phyloP scores from a whole-genome alignment of 371 early-diverging fungal species.

The Rhizopus sp. region DNA sequence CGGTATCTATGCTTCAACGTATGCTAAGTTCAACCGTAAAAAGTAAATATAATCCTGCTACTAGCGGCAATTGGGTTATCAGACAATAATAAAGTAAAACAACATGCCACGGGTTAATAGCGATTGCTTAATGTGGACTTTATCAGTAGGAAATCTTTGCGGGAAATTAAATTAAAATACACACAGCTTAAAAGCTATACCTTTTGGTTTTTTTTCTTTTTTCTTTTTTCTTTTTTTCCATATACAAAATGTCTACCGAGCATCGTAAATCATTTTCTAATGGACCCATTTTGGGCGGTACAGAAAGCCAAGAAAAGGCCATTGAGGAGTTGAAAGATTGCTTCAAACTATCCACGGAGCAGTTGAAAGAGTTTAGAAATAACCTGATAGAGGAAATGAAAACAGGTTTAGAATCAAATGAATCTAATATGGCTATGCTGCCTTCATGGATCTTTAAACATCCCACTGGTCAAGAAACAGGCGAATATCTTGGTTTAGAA shows the following conservation, averaged over 20 bases:
- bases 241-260: constrained; percentile 2
- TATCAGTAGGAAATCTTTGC: too few relatives aligned
- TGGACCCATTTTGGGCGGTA: constrained; percentile 20
- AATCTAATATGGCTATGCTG: constrained; percentile 62
- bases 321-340: constrained; percentile 48
- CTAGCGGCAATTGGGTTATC: constrained; percentile 44
- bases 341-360: constrained; percentile 55
- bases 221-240: constrained; percentile 10
- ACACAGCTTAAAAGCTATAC: too few relatives aligned
- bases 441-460: constrained; percentile 35
- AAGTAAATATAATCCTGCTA: constrained; percentile 38
- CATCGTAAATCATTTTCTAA: constrained; percentile 23
- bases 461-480: constrained; percentile 82
- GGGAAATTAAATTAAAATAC: too few relatives aligned
- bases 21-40: constrained; percentile 35
- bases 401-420: constrained; percentile 60
- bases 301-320: constrained; percentile 34
- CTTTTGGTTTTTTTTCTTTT: not conserved
- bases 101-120: not conserved
- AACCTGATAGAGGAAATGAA: constrained; percentile 66
- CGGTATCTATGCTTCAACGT: constrained; percentile 37
- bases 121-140: too few relatives aligned
- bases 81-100: constrained; percentile 1
- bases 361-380: constrained; percentile 57
- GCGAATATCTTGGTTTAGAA: constrained; percentile 86